Evolutionary conservation across 2,329 filamentous ascomycete species (phyloP), one percentile per base, ranked within the genome.

Genomic region (Escovopsis sp.): DNA sequence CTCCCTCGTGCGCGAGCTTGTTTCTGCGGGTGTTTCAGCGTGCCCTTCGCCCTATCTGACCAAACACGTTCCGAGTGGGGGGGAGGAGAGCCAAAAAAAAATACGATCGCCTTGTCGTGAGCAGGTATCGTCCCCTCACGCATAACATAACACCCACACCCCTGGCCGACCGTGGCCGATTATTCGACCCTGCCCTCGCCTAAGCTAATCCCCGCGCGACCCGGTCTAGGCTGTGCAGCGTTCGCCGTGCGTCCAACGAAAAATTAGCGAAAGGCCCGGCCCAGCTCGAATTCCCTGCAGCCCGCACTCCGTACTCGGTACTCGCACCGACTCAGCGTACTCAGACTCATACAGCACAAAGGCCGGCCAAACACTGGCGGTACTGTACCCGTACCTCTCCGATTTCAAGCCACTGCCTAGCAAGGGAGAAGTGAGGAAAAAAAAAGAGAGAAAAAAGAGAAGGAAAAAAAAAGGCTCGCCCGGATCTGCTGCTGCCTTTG

Each of bases 391-490:
- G 5, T 23, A 23, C 19, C 9, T 23, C 19, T 5, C 5, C 5
- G 5, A 23, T 9, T 23, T 5, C 19, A 9, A 23, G 19, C 9
- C 9, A 23, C 5, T 23, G 9, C 19, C 19, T 23, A 46, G 45
- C 19, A 9, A 23, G 19, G 5, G 19, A 9, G 19, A 23, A 23
- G 19, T 5, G 9, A 23, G 9, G 9, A 23, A 23, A 23, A 23
- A 23, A 9, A 23, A 23, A 9, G 9, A 23, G 19, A 5, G 5
- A 5, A 9, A 9, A 23, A 23, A 23, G n/a, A n/a, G n/a, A n/a
- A n/a, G 50, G 36, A 45, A 51, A 51, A 49, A 52, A 51, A 57
- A 53, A 53, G 48, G 44, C 50, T 55, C 49, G 49, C 51, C 49
- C 48, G 49, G n/a, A n/a, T n/a, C 50, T 51, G 49, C 49, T 46